Evolutionary conservation across 129 eudicot genomes (phyloP).

Genomic region (Artemisia argyi): DNA sequence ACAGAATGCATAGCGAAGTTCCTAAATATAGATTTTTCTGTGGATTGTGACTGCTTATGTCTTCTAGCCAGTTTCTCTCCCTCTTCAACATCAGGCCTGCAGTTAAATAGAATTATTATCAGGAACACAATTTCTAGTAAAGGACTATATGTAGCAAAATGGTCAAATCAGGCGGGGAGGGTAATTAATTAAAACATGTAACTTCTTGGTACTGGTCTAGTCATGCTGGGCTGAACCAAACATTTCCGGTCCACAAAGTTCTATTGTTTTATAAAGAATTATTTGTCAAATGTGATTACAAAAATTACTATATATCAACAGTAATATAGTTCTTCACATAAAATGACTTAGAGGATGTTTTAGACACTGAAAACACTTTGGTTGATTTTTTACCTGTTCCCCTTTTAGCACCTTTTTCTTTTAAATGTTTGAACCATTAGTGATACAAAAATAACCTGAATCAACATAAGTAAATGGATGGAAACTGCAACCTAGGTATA

Average conservation of each 20-base stretch:
- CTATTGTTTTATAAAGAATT: not conserved
- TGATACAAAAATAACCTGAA: not conserved
- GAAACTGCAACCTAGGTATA: constrained; percentile 1
- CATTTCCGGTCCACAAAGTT: not conserved
- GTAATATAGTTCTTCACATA: too few species aligned
- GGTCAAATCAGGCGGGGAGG: not conserved
- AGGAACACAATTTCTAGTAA: not conserved
- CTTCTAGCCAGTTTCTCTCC: constrained; percentile 86
- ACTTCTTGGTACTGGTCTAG: not conserved
- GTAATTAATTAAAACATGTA: not conserved
- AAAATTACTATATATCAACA: too few species aligned
- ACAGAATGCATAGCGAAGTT: constrained; percentile 99
- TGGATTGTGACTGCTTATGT: constrained; percentile 74
- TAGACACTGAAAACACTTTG: too few species aligned
- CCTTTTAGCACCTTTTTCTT: too few species aligned
- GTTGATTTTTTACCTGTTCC: too few species aligned
- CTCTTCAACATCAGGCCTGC: constrained; percentile 95
- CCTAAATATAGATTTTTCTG: constrained; percentile 76
- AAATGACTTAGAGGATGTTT: too few species aligned
- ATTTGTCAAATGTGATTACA: too few species aligned
- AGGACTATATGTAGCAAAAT: not conserved
- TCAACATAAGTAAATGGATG: not conserved
- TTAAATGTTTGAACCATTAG: too few species aligned
- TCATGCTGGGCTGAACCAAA: not conserved
- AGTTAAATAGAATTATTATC: constrained; percentile 14